These are phyloP conservation scores for Panellus pusillus DNA, from an alignment of 768 basidiomycete genomes.

Conservation along the genomic window DNA sequence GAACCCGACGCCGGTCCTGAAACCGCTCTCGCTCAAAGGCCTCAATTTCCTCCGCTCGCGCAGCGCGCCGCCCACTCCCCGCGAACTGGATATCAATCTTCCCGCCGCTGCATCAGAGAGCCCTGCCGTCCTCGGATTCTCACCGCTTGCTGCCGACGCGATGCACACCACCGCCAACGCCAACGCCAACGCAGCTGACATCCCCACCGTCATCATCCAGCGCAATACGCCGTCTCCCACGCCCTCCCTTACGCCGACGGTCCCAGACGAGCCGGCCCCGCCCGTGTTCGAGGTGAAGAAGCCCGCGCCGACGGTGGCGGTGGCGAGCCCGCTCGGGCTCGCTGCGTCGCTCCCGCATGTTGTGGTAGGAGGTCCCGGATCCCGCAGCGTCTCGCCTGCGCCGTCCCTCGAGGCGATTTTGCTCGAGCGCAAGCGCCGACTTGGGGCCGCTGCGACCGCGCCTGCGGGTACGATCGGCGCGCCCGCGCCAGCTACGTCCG, in stretches of 20 bases:
- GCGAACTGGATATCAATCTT: constrained; percentile 28
- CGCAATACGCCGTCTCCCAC: constrained; percentile 27
- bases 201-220: constrained; percentile 28
- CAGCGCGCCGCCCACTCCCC: constrained; percentile 59
- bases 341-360: constrained; percentile 23
- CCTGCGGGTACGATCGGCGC: constrained; percentile 9
- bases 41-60: constrained; percentile 53
- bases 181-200: not conserved
- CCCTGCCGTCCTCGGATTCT: not conserved
- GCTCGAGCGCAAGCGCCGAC: constrained; percentile 63
- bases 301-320: constrained; percentile 11
- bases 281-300: constrained; percentile 5
- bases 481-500: constrained; percentile 4
- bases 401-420: constrained; percentile 67
- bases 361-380: not conserved
- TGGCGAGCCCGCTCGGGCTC: constrained; percentile 12
- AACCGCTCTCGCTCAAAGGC: constrained; percentile 45
- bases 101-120: constrained; percentile 14
- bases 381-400: constrained; percentile 45
- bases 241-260: constrained; percentile 20
- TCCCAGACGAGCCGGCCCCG: constrained; percentile 15
- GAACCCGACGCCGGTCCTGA: constrained; percentile 30
- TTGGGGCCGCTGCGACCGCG: constrained; percentile 26
- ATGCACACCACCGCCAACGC: not conserved
- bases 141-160: not conserved